phyloP scores from a whole-genome alignment of 768 basidiomycete genomes.

The Pleurotus citrinopileatus region DNA sequence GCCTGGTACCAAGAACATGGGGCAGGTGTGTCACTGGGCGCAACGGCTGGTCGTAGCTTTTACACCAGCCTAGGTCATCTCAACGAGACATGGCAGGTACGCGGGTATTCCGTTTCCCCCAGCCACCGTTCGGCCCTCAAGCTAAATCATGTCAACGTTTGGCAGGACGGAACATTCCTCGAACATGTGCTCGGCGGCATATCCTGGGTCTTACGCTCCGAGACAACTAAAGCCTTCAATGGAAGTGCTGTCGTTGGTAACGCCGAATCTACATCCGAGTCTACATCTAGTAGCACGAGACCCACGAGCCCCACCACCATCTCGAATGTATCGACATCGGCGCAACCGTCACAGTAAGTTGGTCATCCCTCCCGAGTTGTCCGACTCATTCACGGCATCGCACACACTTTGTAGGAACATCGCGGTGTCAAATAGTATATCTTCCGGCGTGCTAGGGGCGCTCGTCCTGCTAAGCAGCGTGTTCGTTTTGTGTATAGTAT shows the following conservation, averaged over 20 bases:
- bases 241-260: conserved; percentile 58
- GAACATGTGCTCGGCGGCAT: conserved; percentile 75
- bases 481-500: background rate
- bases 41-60: conserved; percentile 70
- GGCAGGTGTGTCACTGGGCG: conserved; percentile 52
- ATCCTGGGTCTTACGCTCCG: conserved; percentile 66
- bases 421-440: background rate
- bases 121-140: background rate
- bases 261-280: conserved; percentile 14
- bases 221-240: conserved; percentile 70
- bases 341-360: background rate
- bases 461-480: background rate
- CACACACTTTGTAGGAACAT: background rate
- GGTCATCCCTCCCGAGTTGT: background rate
- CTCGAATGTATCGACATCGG: no score
- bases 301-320: background rate
- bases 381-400: background rate
- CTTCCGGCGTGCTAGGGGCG: background rate
- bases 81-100: conserved; percentile 74
- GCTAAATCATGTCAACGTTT: background rate
- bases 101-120: conserved; percentile 14
- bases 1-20: conserved; percentile 85
- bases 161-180: conserved; percentile 64
- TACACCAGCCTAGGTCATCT: conserved; percentile 82
- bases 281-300: conserved; percentile 21